Evolutionary conservation across 2,329 filamentous ascomycete species (phyloP).

Genomic region (Dactylellina cionopaga): DNA sequence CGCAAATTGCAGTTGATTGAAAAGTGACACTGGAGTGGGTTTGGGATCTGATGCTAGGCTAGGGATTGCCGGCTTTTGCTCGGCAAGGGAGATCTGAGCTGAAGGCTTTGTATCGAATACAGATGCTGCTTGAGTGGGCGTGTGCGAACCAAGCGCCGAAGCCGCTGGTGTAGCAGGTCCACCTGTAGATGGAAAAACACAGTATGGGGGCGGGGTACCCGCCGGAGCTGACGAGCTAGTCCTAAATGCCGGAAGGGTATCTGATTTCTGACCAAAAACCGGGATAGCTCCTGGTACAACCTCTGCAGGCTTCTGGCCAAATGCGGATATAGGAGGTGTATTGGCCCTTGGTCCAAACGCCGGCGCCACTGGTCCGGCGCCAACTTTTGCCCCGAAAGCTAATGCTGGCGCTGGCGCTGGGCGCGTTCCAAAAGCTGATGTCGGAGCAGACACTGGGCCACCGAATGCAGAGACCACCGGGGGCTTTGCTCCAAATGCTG

Average conservation of each 20-base stretch:
- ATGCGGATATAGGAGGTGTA: slow-evolving; percentile 14
- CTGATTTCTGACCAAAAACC: slow-evolving; percentile 23
- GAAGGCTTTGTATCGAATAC: slow-evolving; percentile 27
- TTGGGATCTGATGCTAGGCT: neutral
- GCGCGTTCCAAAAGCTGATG: slow-evolving; percentile 32
- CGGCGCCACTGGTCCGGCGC: neutral
- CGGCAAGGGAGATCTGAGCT: slow-evolving; percentile 6
- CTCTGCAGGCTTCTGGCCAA: slow-evolving; percentile 28
- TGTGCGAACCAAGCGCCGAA: slow-evolving; percentile 6
- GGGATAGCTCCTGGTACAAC: neutral
- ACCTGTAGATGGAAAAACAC: slow-evolving; percentile 12
- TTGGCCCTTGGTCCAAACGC: slow-evolving; percentile 25
- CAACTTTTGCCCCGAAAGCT: slow-evolving; percentile 19
- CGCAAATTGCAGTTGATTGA: slow-evolving; percentile 12
- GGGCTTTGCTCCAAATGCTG: slow-evolving; percentile 16
- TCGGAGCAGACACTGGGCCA: slow-evolving; percentile 1
- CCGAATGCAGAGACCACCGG: slow-evolving; percentile 29
- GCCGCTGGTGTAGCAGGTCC: neutral
- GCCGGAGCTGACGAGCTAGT: slow-evolving; percentile 2
- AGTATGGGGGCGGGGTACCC: slow-evolving; percentile 5
- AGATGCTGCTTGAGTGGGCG: slow-evolving; percentile 1
- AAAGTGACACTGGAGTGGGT: slow-evolving; percentile 26
- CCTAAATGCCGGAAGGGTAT: neutral
- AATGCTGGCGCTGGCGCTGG: slow-evolving; percentile 3
- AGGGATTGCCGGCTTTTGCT: slow-evolving; percentile 5